A percentile compares a stretch with the other conserved stretches of the same genome.
phyloP scores from a whole-genome alignment of 768 basidiomycete genomes.

The Collybiopsis luxurians region DNA sequence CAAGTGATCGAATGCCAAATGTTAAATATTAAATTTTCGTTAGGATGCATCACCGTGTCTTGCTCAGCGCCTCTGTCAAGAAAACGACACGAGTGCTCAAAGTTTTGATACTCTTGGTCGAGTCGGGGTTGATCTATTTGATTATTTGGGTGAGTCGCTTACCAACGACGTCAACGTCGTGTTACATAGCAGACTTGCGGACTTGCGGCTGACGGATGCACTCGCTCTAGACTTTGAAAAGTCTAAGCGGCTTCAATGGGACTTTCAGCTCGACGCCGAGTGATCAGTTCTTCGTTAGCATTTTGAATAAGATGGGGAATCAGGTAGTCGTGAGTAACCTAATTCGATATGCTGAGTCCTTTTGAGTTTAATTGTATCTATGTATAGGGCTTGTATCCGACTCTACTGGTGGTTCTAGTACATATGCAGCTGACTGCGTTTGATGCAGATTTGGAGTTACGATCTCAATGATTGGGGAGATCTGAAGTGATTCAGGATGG shows the following conservation, averaged over 20 bases:
- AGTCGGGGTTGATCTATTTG: slow-evolving; percentile 1
- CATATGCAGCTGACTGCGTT: neutral
- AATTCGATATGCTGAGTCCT: no score
- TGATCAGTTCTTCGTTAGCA: neutral
- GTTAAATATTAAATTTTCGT: neutral
- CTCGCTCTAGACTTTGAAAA: neutral
- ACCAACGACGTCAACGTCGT: no score
- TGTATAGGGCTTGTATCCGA: slow-evolving; percentile 1
- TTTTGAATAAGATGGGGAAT: neutral
- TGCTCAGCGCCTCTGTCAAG: neutral
- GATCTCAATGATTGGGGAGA: neutral
- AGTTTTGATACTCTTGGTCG: neutral
- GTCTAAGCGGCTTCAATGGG: neutral
- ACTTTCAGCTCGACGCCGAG: neutral
- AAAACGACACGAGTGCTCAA: neutral
- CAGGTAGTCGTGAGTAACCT: neutral
- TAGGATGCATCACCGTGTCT: neutral
- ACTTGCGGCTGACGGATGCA: neutral
- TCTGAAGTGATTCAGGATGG: no score
- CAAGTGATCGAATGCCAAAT: no score
- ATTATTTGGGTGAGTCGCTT: neutral
- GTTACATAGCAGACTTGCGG: no score
- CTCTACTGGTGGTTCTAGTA: neutral
- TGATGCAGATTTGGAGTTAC: neutral
- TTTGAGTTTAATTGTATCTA: no score